Conservation (phyloP, 257 asterid species). For the Lithospermum erythrorhizon region DNA sequence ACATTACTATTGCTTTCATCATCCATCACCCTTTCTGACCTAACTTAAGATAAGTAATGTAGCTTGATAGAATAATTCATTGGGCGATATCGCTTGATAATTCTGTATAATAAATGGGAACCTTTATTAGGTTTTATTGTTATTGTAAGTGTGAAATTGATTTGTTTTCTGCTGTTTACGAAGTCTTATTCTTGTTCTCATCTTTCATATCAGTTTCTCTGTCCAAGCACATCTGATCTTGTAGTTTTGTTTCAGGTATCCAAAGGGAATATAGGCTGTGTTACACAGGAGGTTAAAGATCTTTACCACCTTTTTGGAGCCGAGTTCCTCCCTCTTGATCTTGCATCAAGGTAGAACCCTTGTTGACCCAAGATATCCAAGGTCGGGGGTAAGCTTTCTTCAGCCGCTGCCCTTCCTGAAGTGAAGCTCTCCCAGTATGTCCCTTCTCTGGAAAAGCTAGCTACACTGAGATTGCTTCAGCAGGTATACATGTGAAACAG, state of each 20-base stretch:
- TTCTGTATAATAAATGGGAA: not conserved
- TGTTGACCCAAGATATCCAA: slow-evolving; percentile 54
- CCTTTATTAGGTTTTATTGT: not conserved
- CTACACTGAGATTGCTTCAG: slow-evolving; percentile 75
- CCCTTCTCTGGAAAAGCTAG: slow-evolving; percentile 77
- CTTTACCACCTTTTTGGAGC: slow-evolving; percentile 63
- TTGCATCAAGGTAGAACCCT: slow-evolving; percentile 56
- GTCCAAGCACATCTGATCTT: not conserved
- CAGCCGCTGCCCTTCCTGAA: slow-evolving; percentile 75
- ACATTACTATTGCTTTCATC: no score
- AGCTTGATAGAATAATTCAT: not conserved
- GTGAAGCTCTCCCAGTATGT: slow-evolving; percentile 51
- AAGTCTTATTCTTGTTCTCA: not conserved
- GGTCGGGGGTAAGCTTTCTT: slow-evolving; percentile 60
- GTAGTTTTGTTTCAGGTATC: slow-evolving; percentile 39
- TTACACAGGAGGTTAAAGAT: slow-evolving; percentile 80
- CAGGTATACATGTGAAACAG: slow-evolving; percentile 30
- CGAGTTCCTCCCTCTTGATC: slow-evolving; percentile 68
- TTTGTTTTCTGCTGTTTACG: not conserved
- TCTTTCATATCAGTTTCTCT: slow-evolving; percentile 1
- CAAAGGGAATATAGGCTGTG: slow-evolving; percentile 81
- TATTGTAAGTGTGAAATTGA: not conserved
- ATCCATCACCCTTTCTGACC: not conserved
- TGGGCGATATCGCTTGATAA: not conserved
- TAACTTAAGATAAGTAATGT: not conserved